These are phyloP conservation scores for Esteya vermicola DNA, from an alignment of 2,329 filamentous ascomycete genomes.

Conservation along the genomic window DNA sequence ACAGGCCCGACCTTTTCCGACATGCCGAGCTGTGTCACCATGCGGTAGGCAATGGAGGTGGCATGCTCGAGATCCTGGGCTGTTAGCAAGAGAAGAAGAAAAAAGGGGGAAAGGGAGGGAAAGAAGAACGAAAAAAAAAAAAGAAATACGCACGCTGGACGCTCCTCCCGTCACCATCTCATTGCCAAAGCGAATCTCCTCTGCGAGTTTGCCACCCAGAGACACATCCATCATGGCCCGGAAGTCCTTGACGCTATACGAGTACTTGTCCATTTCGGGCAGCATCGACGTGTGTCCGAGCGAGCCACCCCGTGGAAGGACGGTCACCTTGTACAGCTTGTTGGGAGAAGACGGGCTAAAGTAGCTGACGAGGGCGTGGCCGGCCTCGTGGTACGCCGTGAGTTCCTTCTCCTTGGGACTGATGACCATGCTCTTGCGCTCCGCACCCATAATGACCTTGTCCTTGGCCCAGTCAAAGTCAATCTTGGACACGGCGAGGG, in stretches of 20 bases:
- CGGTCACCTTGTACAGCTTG: constrained; percentile 91
- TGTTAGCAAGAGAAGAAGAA: neutral
- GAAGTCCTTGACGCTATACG: constrained; percentile 72
- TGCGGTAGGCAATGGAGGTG: constrained; percentile 68
- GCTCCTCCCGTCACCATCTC: constrained; percentile 87
- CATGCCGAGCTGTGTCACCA: constrained; percentile 87
- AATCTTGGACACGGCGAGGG: constrained; percentile 55
- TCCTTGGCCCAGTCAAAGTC: constrained; percentile 98
- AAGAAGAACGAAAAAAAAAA: constrained; percentile 11
- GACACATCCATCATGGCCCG: constrained; percentile 56
- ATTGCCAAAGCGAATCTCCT: constrained; percentile 81
- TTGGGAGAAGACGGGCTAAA: constrained; percentile 59
- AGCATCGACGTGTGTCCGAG: constrained; percentile 80
- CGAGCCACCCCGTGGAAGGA: constrained; percentile 77
- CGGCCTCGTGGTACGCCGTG: constrained; percentile 95
- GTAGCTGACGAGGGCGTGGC: constrained; percentile 81
- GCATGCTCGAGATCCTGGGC: constrained; percentile 66
- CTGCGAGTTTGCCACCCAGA: constrained; percentile 62
- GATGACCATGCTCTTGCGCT: constrained; percentile 79
- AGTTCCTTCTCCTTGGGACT: constrained; percentile 89
- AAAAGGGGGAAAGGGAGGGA: constrained; percentile 8
- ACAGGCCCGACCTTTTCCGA: constrained; percentile 78
- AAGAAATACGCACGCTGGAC: constrained; percentile 44
- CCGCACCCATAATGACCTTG: constrained; percentile 93
- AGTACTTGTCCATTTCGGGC: constrained; percentile 86